phyloP scores from a whole-genome alignment of 129 eudicot genomes.

The Flaveria sonorensis region DNA sequence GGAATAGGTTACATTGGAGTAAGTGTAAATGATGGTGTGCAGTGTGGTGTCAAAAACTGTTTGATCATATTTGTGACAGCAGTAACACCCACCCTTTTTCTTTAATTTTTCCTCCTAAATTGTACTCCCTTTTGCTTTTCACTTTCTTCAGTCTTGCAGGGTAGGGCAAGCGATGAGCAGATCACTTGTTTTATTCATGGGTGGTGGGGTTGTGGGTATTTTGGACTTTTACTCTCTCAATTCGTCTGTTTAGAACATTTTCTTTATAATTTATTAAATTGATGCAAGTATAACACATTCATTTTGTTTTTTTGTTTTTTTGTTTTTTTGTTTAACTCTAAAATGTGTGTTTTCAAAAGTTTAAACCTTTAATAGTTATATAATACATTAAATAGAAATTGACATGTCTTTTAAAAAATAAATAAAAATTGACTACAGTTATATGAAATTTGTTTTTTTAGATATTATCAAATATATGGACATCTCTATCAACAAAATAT shows the following conservation, averaged over 20 bases:
- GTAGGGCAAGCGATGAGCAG: constrained; percentile 36
- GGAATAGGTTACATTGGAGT: constrained; percentile 35
- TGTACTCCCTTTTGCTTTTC: constrained; percentile 28
- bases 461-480: too few species aligned
- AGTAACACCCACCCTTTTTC: constrained; percentile 35
- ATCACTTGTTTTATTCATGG: constrained; percentile 12
- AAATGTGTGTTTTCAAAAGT: too few species aligned
- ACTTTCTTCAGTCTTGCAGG: constrained; percentile 42
- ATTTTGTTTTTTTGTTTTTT: not conserved
- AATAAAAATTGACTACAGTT: too few species aligned
- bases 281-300: not conserved
- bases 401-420: too few species aligned
- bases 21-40: constrained; percentile 45
- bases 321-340: not conserved
- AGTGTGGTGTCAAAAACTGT: constrained; percentile 46
- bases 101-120: not conserved
- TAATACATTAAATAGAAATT: too few species aligned
- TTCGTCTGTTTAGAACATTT: too few species aligned
- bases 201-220: constrained; percentile 28
- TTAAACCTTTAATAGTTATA: too few species aligned
- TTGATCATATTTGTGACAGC: constrained; percentile 47
- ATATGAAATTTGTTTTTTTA: too few species aligned
- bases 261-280: not conserved
- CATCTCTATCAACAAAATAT: too few species aligned
- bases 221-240: not conserved